Percentiles rank a stretch among this genome's conserved stretches.
phyloP scores from a whole-genome alignment of 2,329 filamentous ascomycete genomes.

The Phialophora tarda region DNA sequence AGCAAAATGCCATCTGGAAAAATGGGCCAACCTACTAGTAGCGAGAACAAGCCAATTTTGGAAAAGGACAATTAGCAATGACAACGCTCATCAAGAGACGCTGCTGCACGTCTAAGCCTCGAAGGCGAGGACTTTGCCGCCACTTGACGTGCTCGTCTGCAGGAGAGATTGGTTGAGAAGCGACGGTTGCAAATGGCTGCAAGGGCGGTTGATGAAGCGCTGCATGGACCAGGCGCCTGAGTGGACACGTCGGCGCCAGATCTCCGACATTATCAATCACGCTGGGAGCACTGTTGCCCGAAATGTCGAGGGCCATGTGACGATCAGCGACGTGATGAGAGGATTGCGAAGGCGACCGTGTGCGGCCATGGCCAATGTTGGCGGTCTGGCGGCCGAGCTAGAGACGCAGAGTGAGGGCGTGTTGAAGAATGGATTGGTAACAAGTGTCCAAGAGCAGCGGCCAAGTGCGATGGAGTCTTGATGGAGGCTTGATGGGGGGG shows the following conservation, averaged over 20 bases:
- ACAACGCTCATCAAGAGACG: not conserved
- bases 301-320: constrained; percentile 3
- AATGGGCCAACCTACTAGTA: not conserved
- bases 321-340: not conserved
- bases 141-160: constrained; percentile 6
- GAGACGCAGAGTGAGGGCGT: not conserved
- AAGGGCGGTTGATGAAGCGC: constrained; percentile 12
- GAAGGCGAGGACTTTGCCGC: constrained; percentile 9
- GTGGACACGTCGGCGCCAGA: constrained; percentile 4
- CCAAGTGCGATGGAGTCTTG: constrained; percentile 2
- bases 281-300: not conserved
- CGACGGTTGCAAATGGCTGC: constrained; percentile 4
- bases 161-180: constrained; percentile 11
- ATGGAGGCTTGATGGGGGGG: not conserved
- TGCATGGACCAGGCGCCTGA: constrained; percentile 3
- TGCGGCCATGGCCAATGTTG: not conserved
- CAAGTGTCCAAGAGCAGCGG: not conserved
- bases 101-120: constrained; percentile 13
- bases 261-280: not conserved
- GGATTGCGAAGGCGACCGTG: not conserved
- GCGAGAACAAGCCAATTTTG: constrained; percentile 1
- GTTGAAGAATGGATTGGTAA: not conserved
- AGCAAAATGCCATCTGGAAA: not conserved
- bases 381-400: constrained; percentile 7
- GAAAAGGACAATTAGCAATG: constrained; percentile 1